Conservation (phyloP, 306 rosid genomes). For the Myrica gale region DNA sequence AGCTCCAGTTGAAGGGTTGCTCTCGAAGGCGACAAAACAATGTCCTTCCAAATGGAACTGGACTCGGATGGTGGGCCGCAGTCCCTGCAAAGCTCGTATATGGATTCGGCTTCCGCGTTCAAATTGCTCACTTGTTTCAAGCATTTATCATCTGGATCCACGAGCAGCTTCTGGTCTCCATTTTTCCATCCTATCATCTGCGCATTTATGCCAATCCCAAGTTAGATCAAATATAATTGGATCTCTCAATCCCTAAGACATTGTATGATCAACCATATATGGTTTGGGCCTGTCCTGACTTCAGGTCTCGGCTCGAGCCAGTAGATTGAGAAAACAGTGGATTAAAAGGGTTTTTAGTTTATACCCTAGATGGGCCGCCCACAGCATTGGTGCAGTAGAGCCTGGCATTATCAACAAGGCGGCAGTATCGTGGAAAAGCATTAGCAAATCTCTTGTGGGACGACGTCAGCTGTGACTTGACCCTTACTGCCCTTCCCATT, state of each 20-base stretch:
- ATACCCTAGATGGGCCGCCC: slow-evolving; percentile 70
- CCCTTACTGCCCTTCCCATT: slow-evolving; percentile 84
- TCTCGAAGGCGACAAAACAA: slow-evolving; percentile 54
- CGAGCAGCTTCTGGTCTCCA: slow-evolving; percentile 48
- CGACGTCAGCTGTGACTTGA: slow-evolving; percentile 76
- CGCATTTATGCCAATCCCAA: slow-evolving; percentile 19
- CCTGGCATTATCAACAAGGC: slow-evolving; percentile 79
- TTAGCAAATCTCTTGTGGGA: slow-evolving; percentile 95
- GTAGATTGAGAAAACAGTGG: not conserved
- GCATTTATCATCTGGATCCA: slow-evolving; percentile 58
- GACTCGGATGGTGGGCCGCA: slow-evolving; percentile 35
- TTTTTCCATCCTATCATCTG: slow-evolving; percentile 79
- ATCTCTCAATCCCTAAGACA: too few species aligned
- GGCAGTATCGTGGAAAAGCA: slow-evolving; percentile 64
- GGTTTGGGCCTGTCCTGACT: too few species aligned
- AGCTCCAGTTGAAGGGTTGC: slow-evolving; percentile 45
- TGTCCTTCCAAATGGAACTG: slow-evolving; percentile 64
- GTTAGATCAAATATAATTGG: not conserved
- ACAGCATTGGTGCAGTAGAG: slow-evolving; percentile 55
- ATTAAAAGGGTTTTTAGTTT: not conserved
- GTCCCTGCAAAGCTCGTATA: slow-evolving; percentile 58
- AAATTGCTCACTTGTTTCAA: slow-evolving; percentile 43
- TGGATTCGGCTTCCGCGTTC: slow-evolving; percentile 68
- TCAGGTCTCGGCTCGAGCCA: too few species aligned
- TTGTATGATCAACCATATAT: too few species aligned